Evolutionary conservation across 371 early-diverging fungal species (phyloP).

Genomic region (Saksenaea vasiformis): DNA sequence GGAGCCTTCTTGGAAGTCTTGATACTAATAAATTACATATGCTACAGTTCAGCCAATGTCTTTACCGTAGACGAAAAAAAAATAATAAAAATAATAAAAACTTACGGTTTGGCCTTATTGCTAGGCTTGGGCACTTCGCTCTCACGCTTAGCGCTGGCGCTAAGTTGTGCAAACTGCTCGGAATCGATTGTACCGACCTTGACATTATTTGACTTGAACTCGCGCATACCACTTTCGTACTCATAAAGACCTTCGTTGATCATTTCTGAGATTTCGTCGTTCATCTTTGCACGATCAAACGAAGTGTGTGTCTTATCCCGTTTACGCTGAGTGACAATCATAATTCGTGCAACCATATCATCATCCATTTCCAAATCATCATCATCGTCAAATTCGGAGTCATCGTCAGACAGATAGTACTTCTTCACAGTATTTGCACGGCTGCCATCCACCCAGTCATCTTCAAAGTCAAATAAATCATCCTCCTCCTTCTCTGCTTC

Average conservation of each 20-base stretch:
- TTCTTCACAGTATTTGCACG: constrained; percentile 63
- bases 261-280: constrained; percentile 88
- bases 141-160: constrained; percentile 26
- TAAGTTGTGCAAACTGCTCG: constrained; percentile 64
- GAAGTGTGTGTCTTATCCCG: constrained; percentile 72
- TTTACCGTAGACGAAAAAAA: too few species aligned
- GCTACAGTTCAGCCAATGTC: not conserved
- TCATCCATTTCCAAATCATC: constrained; percentile 79
- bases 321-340: constrained; percentile 91
- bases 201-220: constrained; percentile 29
- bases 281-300: constrained; percentile 81
- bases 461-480: constrained; percentile 79
- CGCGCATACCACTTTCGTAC: constrained; percentile 79
- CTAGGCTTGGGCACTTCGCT: constrained; percentile 10
- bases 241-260: constrained; percentile 94
- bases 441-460: constrained; percentile 55
- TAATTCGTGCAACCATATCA: constrained; percentile 81
- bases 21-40: constrained; percentile 10
- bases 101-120: constrained; percentile 19
- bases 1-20: constrained; percentile 52
- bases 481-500: constrained; percentile 56
- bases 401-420: constrained; percentile 68
- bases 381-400: constrained; percentile 64
- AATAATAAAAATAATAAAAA: not conserved
- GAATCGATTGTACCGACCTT: constrained; percentile 73